Conservation (phyloP, 2,329 filamentous ascomycete genomes). For the Cytospora leucostoma region DNA sequence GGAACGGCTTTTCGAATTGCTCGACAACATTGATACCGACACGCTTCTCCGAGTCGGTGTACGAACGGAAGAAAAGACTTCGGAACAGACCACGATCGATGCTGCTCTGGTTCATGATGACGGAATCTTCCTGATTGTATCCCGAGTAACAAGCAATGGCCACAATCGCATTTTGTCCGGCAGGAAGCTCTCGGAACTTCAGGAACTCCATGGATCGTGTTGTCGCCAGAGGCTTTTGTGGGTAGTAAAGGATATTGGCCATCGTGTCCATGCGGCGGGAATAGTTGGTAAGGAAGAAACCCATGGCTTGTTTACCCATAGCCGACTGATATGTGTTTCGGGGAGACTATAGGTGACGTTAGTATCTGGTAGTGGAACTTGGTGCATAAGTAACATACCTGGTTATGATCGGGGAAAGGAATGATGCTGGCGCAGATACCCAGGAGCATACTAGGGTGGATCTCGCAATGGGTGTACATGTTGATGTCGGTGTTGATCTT, state of each 20-base stretch:
- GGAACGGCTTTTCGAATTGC: constrained; percentile 91
- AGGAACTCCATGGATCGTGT: constrained; percentile 98
- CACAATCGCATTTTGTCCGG: constrained; percentile 97
- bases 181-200: constrained; percentile 95
- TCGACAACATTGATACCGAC: constrained; percentile 93
- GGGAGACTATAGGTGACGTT: constrained; percentile 65
- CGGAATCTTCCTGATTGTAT: constrained; percentile 99
- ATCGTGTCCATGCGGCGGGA: constrained; percentile 98
- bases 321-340: constrained; percentile 99
- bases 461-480: constrained; percentile 97
- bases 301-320: constrained; percentile 99
- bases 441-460: constrained; percentile 98
- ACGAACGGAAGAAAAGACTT: constrained; percentile 96
- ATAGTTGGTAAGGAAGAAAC: constrained; percentile 97
- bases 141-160: constrained; percentile 97
- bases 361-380: constrained; percentile 38
- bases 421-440: constrained; percentile 99
- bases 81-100: constrained; percentile 97
- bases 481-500: constrained; percentile 84
- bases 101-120: constrained; percentile 99
- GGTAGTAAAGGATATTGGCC: constrained; percentile 98
- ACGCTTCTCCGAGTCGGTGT: constrained; percentile 95
- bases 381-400: constrained; percentile 50
- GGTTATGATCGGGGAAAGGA: constrained; percentile 98
- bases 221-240: constrained; percentile 94